phyloP scores from a whole-genome alignment of 495 filamentous ascomycete species.

The Lasiosphaeriaceae sp. region DNA sequence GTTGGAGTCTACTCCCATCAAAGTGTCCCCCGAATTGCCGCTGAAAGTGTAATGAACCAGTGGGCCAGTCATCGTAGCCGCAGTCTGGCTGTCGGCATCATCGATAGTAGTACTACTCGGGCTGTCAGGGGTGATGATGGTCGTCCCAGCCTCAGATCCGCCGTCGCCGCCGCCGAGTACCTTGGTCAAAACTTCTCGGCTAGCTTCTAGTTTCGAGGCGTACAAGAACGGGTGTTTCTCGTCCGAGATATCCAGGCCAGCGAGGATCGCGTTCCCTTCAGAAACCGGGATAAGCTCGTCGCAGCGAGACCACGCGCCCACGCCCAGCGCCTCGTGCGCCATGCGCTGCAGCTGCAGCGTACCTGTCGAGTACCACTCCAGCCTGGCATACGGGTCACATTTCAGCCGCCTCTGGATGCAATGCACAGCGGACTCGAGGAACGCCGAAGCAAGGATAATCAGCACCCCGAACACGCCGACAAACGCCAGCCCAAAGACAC shows the following conservation, averaged over 20 bases:
- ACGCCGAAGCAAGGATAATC: conserved; percentile 10
- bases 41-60: no score
- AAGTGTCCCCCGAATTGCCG: no score
- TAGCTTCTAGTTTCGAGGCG: not conserved
- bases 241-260: not conserved
- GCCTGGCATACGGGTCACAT: not conserved
- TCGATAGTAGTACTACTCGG: no score
- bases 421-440: conserved; percentile 5
- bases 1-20: no score
- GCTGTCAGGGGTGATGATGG: no score
- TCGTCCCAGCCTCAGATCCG: no score
- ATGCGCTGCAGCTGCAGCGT: conserved; percentile 20
- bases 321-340: conserved; percentile 9
- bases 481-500: conserved; percentile 14
- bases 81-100: no score
- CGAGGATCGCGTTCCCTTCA: not conserved
- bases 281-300: not conserved
- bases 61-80: no score
- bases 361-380: conserved; percentile 17
- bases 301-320: conserved; percentile 4
- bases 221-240: not conserved
- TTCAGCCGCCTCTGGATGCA: not conserved
- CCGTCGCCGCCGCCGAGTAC: no score
- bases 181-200: no score
- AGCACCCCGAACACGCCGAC: conserved; percentile 10